Conservation (phyloP, 2,329 filamentous ascomycete species). For the Fusarium miscanthi region DNA sequence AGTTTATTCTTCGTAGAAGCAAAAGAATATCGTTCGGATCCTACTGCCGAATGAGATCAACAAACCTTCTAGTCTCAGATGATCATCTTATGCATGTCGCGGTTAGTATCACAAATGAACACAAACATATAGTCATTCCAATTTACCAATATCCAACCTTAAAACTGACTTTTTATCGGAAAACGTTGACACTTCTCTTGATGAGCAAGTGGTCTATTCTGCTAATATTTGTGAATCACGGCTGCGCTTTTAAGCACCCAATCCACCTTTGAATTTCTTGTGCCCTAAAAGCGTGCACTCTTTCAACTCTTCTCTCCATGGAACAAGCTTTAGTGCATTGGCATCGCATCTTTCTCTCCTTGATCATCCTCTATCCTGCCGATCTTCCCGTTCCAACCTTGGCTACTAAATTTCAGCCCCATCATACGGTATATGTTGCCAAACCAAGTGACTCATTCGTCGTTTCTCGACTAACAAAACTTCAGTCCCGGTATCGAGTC, state of each 20-base stretch:
- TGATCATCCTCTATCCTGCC: background rate
- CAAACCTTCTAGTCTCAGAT: fast-evolving
- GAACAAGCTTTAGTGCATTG: background rate
- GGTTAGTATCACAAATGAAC: too few species aligned
- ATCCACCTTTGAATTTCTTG: background rate
- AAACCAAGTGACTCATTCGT: background rate
- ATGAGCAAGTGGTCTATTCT: fast-evolving
- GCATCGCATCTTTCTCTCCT: background rate
- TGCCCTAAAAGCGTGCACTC: fast-evolving
- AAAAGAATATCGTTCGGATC: fast-evolving
- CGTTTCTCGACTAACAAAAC: background rate
- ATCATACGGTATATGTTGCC: fast-evolving
- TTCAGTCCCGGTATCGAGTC: background rate
- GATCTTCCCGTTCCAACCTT: background rate
- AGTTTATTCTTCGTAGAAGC: fast-evolving
- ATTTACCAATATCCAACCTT: fast-evolving
- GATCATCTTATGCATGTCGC: fast-evolving
- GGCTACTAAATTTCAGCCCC: background rate
- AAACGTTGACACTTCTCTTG: fast-evolving
- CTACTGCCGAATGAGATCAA: fast-evolving
- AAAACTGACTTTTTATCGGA: fast-evolving
- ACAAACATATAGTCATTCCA: too few species aligned
- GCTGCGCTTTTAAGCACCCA: fast-evolving
- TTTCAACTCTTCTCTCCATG: background rate
- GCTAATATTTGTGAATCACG: fast-evolving